Evolutionary conservation across 2,329 filamentous ascomycete genomes (phyloP).

Genomic region (Sporothrix protearum): DNA sequence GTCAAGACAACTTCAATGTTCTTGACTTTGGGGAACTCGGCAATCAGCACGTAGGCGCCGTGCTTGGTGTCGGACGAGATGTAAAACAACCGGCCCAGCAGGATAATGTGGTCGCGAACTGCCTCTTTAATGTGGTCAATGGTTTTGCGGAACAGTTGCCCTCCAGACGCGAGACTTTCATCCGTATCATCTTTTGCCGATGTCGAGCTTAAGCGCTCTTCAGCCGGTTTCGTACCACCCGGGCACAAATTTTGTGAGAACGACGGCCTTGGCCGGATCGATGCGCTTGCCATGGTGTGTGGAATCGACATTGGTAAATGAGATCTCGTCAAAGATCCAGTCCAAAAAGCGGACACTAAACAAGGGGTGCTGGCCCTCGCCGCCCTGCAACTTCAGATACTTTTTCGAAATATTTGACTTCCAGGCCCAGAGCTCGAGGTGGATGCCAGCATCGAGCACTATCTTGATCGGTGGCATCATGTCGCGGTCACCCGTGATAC

Average conservation of each 20-base stretch:
- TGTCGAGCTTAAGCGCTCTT: background rate
- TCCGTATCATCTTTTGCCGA: too few species aligned
- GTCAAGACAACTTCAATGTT: background rate
- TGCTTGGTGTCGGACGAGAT: background rate
- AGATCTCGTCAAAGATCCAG: constrained; percentile 23
- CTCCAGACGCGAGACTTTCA: background rate
- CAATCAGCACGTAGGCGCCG: background rate
- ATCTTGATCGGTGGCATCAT: constrained; percentile 30
- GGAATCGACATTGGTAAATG: constrained; percentile 26
- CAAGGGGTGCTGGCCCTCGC: background rate
- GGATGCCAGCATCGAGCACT: constrained; percentile 28
- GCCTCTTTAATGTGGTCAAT: background rate
- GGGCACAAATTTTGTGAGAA: constrained; percentile 3
- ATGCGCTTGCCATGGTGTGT: constrained; percentile 9
- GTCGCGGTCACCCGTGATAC: constrained; percentile 32
- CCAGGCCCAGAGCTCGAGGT: constrained; percentile 34
- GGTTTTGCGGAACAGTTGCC: background rate
- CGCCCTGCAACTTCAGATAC: constrained; percentile 23
- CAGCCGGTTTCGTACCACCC: background rate
- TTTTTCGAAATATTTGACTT: constrained; percentile 28
- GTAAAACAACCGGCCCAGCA: constrained; percentile 16
- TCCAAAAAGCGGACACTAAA: constrained; percentile 24
- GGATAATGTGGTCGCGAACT: background rate
- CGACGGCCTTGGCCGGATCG: constrained; percentile 12
- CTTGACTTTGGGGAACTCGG: constrained; percentile 18